Evolutionary conservation across 2,329 filamentous ascomycete species (phyloP), one percentile per base, ranked within the genome.

Genomic region (Dryadomyces quercus-mongolicae): DNA sequence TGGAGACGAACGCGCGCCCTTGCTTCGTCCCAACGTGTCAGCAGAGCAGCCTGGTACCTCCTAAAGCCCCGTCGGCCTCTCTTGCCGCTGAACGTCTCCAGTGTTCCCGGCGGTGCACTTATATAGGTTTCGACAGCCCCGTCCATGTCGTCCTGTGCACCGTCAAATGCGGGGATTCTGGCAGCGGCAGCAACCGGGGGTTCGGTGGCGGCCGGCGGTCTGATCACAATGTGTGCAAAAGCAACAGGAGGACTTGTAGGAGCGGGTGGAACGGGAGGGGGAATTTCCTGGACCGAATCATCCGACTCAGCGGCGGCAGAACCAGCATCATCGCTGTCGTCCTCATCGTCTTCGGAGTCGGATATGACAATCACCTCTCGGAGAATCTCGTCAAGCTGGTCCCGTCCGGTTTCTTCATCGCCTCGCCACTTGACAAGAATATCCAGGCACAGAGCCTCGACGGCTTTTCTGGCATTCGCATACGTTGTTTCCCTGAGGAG

Each of bases 341-440:
- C 68, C 5, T 70, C 69, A 3, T 72, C 73, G 44, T 71, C 74
- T 62, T 81, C 77, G 5, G 74, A 74, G 60, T 81, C 78, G n/a
- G 79, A 81, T 47, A 85, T 82, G 61, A 84, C 76, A 53, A 85
- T 78, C 12, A 85, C 79, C 65, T 85, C 82, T 51, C 79, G 74
- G 38, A 85, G 70, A 55, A 85, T 83, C 63, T 85, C 81, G 56
- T 85, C 81, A 16, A 85, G 72, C 64, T 84, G 79, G 61, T 85
- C 81, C 50, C 81, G 77, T 25, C 82, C 82, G 18, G 77, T 84
- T 64, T 85, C 82, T 65, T 85, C 82, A 60, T 85, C 82, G 54
- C 82, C 82, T 69, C 82, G 81, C 82, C 82, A 85, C 76, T 84
- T 84, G 71, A 84, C 77, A 65, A 85, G 76, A 53, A 81, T 71